Base-by-base conservation (phyloP, 495 filamentous ascomycete genomes). In the Penicillium subrubescens region DNA sequence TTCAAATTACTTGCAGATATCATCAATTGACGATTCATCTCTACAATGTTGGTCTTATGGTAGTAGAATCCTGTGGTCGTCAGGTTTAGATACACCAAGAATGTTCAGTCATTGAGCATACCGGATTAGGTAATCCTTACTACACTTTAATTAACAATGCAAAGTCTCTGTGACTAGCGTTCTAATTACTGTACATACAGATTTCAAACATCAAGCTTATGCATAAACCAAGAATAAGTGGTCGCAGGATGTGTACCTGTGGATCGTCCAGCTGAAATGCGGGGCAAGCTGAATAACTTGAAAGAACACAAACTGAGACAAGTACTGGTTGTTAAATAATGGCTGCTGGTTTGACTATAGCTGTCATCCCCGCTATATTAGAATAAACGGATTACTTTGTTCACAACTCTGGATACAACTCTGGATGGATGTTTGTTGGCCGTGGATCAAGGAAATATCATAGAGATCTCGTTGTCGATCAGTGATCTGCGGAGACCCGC, bases 1-100 rank as follows among this genome's bases (percentile, higher is more conserved):
- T 73, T 64, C n/a, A 39, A 67, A 62, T 58, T 63, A 41, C 55
- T 61, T 64, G 54, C 60, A 66, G 54, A 64, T 54, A 64, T 60
- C 50, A 62, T 55, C 60, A 62, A 60, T 31, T 29, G 35, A 63
- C 60, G 37, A 64, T 60, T 33, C 57, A 51, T 57, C 31, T 60
- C 41, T 34, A 50, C 35, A 43, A 55, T 31, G n/a, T 14, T 11
- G 29, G 15, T 21, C n/a, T 3, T 23, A 21, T 17, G 5, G n/a
- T 11, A 46, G 6, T n/a, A 8, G 5, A n/a, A 21, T 27, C 25
- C 25, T 27, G 2, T 4, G 4, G 25, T 4, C 1, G 25, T 27
- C 4, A 27, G 25, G 25, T 27, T 27, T n/a, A n/a, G 25, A 27
- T 27, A 27, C 25, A 27, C 25, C 25, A 27, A 27, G 25, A 27